Conservation (phyloP, 805 yeast genomes). For the Saccharomycopsis lassenensis region DNA sequence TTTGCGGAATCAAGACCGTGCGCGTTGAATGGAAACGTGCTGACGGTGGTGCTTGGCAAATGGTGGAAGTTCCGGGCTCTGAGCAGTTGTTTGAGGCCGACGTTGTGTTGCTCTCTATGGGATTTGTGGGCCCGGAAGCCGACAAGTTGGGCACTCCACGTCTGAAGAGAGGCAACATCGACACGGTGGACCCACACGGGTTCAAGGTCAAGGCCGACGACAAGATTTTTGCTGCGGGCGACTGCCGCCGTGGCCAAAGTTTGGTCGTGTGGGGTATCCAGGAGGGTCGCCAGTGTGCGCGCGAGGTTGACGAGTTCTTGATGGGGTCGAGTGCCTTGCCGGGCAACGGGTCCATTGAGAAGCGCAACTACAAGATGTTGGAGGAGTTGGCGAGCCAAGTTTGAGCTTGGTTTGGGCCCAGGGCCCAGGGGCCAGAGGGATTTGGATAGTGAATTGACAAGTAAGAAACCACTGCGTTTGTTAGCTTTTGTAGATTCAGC, state of each 20-base stretch:
- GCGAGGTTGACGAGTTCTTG: constrained; percentile 75
- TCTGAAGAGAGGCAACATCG: constrained; percentile 78
- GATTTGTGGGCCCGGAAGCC: constrained; percentile 93
- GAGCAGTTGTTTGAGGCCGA: constrained; percentile 95
- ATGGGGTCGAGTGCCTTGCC: constrained; percentile 78
- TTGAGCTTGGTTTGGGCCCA: constrained; percentile 4
- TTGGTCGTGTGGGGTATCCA: constrained; percentile 99
- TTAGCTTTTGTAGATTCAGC: neutral
- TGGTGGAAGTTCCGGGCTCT: constrained; percentile 93
- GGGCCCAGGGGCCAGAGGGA: no score
- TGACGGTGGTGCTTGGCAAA: constrained; percentile 92
- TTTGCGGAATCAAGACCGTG: constrained; percentile 89
- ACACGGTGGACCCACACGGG: constrained; percentile 39
- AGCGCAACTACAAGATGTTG: constrained; percentile 65
- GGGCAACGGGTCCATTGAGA: constrained; percentile 87
- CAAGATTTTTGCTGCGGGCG: constrained; percentile 92
- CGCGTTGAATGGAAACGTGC: constrained; percentile 98
- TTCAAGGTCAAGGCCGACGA: constrained; percentile 55
- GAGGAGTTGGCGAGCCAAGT: constrained; percentile 32
- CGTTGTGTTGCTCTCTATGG: constrained; percentile 89
- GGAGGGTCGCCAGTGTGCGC: constrained; percentile 98
- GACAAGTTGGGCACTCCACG: constrained; percentile 57
- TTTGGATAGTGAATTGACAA: neutral
- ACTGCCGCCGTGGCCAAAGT: constrained; percentile 97
- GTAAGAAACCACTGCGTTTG: neutral